Evolutionary conservation across 148 eudicot species (phyloP), one percentile per base, ranked within the genome.

Genomic region (Pouteria glomerata): DNA sequence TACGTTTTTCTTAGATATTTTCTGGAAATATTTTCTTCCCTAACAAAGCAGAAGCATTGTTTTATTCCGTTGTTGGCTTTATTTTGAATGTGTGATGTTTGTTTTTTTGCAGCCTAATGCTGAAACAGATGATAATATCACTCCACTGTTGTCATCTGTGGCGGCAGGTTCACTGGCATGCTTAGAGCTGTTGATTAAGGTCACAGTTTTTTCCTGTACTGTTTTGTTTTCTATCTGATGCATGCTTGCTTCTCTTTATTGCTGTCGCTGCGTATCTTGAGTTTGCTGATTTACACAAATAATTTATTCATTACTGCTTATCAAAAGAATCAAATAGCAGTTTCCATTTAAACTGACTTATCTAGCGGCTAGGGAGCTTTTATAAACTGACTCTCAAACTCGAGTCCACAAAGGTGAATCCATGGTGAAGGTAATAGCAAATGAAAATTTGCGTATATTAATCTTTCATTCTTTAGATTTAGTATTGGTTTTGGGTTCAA

Each of bases 91-190:
- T 6, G 18, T 66, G 44, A 42, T 63, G 51, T 68, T 68, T 34
- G 8, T 30, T 39, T 52, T 76, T 73, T 77, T 85, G 84, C 93
- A 94, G 98, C 96, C 97, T 66, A 89, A 94, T 84, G 60, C 68
- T 63, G 89, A 84, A 81, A 94, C 96, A 69, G 98, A 94, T 76
- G 97, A 91, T 80, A 73, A 81, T 75, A 76, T 94, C 51, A 94
- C 93, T 56, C 90, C 98, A 44, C 55, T 91, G 76, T 39, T 94
- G 80, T 89, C 98, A 76, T 85, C 98, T 76, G 95, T 89, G 63
- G 98, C 98, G 23, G 98, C 98, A 42, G 90, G 87, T 69, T 86
- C 97, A 33, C 71, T 88, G 73, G 72, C 82, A 44, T 91, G 98
- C 75, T 73, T 89, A 79, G 96, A 91, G 81, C 64, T 76, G 66